Percentiles rank a stretch among this genome's conserved stretches.
Evolutionary conservation across 768 basidiomycete genomes (phyloP).

Genomic region (Leccinum pellstonianum): DNA sequence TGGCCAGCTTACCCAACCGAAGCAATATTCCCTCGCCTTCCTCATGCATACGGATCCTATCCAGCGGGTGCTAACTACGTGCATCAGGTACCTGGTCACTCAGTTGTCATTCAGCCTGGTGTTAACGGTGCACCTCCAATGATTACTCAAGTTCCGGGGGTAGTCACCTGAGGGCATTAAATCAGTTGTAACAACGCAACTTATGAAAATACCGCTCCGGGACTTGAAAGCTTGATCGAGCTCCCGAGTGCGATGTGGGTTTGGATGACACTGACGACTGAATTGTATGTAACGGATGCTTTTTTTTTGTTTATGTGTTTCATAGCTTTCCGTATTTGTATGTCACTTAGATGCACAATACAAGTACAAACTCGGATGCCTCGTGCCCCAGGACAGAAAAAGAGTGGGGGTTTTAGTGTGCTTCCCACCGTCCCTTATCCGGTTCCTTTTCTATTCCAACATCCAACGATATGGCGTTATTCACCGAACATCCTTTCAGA

Average conservation of each 20-base stretch:
- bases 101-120: conserved; percentile 68
- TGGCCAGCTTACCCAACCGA: conserved; percentile 53
- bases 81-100: conserved; percentile 55
- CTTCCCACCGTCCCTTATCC: conserved; percentile 31
- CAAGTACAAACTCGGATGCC: conserved; percentile 21
- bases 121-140: conserved; percentile 56
- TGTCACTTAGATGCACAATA: conserved; percentile 15
- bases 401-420: conserved; percentile 6
- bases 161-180: conserved; percentile 20
- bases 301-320: conserved; percentile 11
- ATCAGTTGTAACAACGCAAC: background rate
- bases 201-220: background rate
- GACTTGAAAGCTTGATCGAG: background rate
- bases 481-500: conserved; percentile 34
- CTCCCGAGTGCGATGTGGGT: background rate
- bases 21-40: conserved; percentile 21
- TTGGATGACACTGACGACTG: conserved; percentile 13
- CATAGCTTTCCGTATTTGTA: conserved; percentile 5
- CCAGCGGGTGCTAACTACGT: conserved; percentile 37
- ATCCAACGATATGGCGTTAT: conserved; percentile 29
- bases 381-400: conserved; percentile 31
- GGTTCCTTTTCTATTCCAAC: conserved; percentile 16
- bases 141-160: conserved; percentile 57
- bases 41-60: conserved; percentile 36
- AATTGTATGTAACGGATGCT: conserved; percentile 1